phyloP scores from a whole-genome alignment of 2,329 filamentous ascomycete genomes.

The Chrysoporthe cubensis region DNA sequence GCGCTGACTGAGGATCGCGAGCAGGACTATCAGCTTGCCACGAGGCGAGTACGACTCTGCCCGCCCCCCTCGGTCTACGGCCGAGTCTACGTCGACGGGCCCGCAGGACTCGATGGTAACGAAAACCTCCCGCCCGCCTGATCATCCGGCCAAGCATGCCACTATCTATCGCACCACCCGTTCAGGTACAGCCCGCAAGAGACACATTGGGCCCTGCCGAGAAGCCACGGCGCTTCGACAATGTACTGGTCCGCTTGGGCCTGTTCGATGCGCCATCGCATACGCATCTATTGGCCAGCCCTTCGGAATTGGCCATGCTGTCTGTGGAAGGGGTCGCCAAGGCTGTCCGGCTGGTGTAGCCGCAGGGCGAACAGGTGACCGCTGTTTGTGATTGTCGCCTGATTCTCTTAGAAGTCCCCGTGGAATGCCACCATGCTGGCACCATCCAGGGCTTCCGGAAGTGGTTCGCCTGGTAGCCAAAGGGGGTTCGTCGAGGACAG shows the following conservation, averaged over 20 bases:
- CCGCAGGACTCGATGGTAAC: background rate
- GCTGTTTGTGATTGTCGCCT: background rate
- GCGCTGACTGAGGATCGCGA: background rate
- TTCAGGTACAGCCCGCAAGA: background rate
- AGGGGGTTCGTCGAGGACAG: background rate
- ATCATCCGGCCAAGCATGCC: background rate
- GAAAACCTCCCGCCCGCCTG: background rate
- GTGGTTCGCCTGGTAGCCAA: background rate
- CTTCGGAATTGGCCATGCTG: background rate
- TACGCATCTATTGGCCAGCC: background rate
- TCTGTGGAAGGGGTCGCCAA: background rate
- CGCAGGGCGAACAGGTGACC: background rate
- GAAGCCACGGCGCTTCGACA: conserved; percentile 7
- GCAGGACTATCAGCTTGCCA: background rate
- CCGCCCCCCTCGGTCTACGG: background rate
- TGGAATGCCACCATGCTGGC: background rate
- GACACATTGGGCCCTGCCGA: background rate
- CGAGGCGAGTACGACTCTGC: background rate
- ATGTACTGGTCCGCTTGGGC: background rate
- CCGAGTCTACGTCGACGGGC: background rate
- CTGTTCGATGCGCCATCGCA: background rate
- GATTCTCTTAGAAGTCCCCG: background rate
- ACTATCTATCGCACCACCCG: background rate
- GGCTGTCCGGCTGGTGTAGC: conserved; percentile 1
- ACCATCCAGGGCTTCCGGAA: background rate